Base-by-base conservation (phyloP, 371 early-diverging fungal species). In the Homolaphlyctis polyrhiza region DNA sequence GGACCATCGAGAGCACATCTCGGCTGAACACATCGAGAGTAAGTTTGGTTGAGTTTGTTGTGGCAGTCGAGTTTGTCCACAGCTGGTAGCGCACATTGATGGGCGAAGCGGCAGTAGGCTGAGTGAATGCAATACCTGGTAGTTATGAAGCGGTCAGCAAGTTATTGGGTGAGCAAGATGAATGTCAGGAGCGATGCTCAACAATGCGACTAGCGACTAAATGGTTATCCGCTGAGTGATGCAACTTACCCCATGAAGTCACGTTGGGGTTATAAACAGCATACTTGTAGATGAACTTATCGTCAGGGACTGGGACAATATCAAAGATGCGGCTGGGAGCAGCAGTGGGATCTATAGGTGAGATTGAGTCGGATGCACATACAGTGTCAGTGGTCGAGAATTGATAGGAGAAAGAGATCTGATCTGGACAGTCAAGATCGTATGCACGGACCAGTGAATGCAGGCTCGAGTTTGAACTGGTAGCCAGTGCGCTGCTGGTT, bases 21-120 rank as follows among this genome's bases (percentile, higher is more conserved):
- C 80, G 76, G 23, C 82, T 82, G 64, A 79, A 86, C n/a, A 81
- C 69, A 66, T 89, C 89, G n/a, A n/a, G n/a, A n/a, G n/a, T n/a
- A n/a, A n/a, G n/a, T n/a, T n/a, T n/a, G 11, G 81, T 74, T 16
- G 62, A 58, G 64, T 89, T 88, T 35, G 78, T 75, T 11, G 72
- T 58, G 25, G 68, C 68, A 3, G 85, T 72, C 59, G 77, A 76
- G 70, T 89, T 89, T 71, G 75, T 86, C 89, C 89, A 89, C 30
- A 86, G 66, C 68, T 88, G 89, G 66, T 88, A 89, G 48, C 77
- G 79, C 52, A 80, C 75, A 68, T 84, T 86, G 50, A 72, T 71
- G 48, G 77, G 25, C 11, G 70, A 62, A n/a, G 60, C 47, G 13
- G 62, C 61, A 33, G 58, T 35, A 25, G 64, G 62, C 29, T 65